Evolutionary conservation across 192 early-diverging fungal genomes (phyloP).

Genomic region (Geranomyces variabilis): DNA sequence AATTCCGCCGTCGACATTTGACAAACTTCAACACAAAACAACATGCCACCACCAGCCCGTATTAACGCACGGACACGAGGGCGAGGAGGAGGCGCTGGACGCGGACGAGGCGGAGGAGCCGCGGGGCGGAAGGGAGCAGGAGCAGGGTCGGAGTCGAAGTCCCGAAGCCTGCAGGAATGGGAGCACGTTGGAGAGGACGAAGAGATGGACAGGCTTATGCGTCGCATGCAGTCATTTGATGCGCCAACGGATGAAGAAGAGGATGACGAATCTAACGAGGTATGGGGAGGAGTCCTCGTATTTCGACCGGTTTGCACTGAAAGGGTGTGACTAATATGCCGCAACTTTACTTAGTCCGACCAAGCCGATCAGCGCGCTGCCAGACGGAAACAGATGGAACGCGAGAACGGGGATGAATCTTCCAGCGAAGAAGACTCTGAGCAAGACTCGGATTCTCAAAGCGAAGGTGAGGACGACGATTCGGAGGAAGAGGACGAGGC

Average conservation of each 20-base stretch:
- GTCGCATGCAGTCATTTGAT: slow-evolving; percentile 31
- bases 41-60: no score
- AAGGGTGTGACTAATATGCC: no score
- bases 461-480: slow-evolving; percentile 16
- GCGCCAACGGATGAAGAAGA: slow-evolving; percentile 6
- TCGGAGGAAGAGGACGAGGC: slow-evolving; percentile 14
- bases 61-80: neutral
- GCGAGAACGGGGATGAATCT: slow-evolving; percentile 16
- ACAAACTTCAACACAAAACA: no score
- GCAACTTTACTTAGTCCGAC: neutral
- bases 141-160: neutral
- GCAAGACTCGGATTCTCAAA: slow-evolving; percentile 2
- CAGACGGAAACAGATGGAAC: neutral
- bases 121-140: neutral
- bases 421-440: slow-evolving; percentile 5
- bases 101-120: neutral
- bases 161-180: slow-evolving; percentile 2
- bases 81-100: neutral
- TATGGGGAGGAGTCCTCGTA: no score
- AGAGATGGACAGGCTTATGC: slow-evolving; percentile 22
- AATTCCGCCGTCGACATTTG: no score
- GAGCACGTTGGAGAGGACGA: slow-evolving; percentile 19
- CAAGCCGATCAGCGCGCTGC: slow-evolving; percentile 6
- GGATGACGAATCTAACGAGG: neutral
- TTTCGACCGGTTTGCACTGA: no score